Base-by-base conservation (phyloP, 768 basidiomycete genomes). In the Amanita molliuscula region DNA sequence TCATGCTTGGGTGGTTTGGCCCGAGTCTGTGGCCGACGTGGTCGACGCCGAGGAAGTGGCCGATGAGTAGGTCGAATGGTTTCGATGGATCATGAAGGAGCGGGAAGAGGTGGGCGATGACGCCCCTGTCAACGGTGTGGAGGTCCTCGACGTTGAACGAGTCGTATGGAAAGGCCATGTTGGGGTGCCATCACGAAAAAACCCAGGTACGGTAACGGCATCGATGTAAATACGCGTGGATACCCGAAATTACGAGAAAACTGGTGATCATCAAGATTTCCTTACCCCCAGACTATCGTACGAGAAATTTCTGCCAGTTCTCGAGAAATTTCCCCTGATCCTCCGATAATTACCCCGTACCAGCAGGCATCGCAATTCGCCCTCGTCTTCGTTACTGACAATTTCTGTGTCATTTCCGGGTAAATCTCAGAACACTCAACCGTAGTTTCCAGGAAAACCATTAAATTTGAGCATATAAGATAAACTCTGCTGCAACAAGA, bases 61-160 rank as follows among this genome's bases (percentile, higher is more conserved):
- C 95, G 23, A 99, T 77, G 20, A 94, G 69, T 51, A 97, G 78
- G 64, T 93, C 89, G 78, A 95, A 97, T 1, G 78, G 67, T 15
- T 69, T 67, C 0, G 68, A 64, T 15, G 59, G 51, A 34, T 75
- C 66, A 45, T 74, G 68, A 3, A 98, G 73, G 18, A 93, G 74
- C 0, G 91, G 90, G 56, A 94, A 82, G 4, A 98, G 70, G 58
- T 97, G 83, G 9, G 69, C 58, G 33, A 88, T 84, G 50, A 98
- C 93, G 6, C 95, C 95, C 46, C 85, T 73, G 59, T 99, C 96
- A 41, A 98, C 96, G 0, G 90, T 85, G 59, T 99, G 93, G 3
- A 99, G 74, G 62, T 98, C 96, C 64, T 98, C 96, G 52, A 99
- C 96, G 64, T 98, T 93, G 75, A 99, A 98, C 0, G 93, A 96